Evolutionary conservation across 495 filamentous ascomycete genomes (phyloP).

Genomic region (Penicillium diatomitis): DNA sequence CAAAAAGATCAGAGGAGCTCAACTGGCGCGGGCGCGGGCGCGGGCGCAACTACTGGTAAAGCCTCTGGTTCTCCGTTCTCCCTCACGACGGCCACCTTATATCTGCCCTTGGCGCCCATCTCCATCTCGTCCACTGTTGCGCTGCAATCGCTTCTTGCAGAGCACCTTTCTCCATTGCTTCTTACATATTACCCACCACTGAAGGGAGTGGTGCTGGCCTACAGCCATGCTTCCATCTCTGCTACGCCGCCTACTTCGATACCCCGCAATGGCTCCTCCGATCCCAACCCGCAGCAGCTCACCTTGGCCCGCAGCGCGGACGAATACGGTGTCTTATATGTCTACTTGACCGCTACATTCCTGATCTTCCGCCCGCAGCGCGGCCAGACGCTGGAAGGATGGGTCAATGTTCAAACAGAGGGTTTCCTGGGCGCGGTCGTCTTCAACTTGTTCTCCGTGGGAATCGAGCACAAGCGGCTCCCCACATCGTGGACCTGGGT

Average conservation of each 20-base stretch:
- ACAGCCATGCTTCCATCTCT: constrained; percentile 48
- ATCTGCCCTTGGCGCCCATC: constrained; percentile 62
- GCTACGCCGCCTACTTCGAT: constrained; percentile 20
- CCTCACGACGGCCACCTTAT: constrained; percentile 53
- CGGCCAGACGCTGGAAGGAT: constrained; percentile 52
- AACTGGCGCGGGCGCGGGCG: not conserved
- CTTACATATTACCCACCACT: constrained; percentile 68
- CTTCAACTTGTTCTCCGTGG: constrained; percentile 68
- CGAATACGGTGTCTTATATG: constrained; percentile 58
- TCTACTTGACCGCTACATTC: constrained; percentile 69
- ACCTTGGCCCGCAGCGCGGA: constrained; percentile 48
- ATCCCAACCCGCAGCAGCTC: constrained; percentile 29
- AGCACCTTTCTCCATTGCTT: constrained; percentile 68
- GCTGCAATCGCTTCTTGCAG: constrained; percentile 57
- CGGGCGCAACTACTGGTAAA: not conserved
- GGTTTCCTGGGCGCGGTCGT: constrained; percentile 62
- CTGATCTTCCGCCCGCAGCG: constrained; percentile 56
- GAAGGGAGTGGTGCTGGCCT: constrained; percentile 61
- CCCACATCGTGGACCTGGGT: constrained; percentile 61
- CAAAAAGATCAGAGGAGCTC: constrained; percentile 1
- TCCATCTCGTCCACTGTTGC: constrained; percentile 53
- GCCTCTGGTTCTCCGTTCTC: constrained; percentile 46
- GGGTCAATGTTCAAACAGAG: constrained; percentile 63
- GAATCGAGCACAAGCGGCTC: constrained; percentile 55
- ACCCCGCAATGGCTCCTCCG: constrained; percentile 18